These are phyloP conservation scores for Ampelomyces quisqualis DNA, from an alignment of 2,329 filamentous ascomycete genomes.

Conservation along the genomic window DNA sequence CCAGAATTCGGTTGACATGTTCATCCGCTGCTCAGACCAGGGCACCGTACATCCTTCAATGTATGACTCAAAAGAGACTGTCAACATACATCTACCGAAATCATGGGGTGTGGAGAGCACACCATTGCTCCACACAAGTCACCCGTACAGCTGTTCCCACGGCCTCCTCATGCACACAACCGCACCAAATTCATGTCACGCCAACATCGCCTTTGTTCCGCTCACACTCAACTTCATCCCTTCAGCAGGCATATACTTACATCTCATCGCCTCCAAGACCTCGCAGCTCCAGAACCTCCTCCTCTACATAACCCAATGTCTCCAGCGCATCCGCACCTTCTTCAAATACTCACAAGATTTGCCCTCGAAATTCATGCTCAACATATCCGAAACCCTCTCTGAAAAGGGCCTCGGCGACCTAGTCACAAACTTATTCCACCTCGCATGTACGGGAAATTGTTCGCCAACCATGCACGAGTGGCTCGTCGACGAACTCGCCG, in stretches of 20 bases:
- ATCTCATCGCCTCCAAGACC: conserved; percentile 80
- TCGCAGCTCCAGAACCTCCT: conserved; percentile 85
- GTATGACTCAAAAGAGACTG: conserved; percentile 81
- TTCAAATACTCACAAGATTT: conserved; percentile 82
- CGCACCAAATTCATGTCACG: conserved; percentile 20
- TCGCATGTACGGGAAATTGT: conserved; percentile 80
- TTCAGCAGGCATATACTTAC: conserved; percentile 75
- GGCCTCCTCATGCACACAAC: conserved; percentile 62
- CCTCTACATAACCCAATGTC: conserved; percentile 78
- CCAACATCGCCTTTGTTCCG: conserved; percentile 54
- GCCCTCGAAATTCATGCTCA: conserved; percentile 73
- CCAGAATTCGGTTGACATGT: conserved; percentile 74
- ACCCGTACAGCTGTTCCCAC: conserved; percentile 74
- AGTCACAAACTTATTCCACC: conserved; percentile 76
- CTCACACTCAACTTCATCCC: conserved; percentile 83
- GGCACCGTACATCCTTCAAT: conserved; percentile 75
- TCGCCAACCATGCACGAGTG: conserved; percentile 77
- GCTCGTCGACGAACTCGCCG: conserved; percentile 72
- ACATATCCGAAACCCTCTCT: conserved; percentile 72
- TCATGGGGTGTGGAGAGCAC: conserved; percentile 49
- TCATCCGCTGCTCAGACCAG: conserved; percentile 71
- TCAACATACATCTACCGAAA: conserved; percentile 59
- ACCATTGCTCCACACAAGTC: conserved; percentile 65
- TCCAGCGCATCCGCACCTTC: conserved; percentile 75
- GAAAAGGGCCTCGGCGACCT: conserved; percentile 66